phyloP scores from a whole-genome alignment of 306 rosid species.

The Fragaria ananassa region DNA sequence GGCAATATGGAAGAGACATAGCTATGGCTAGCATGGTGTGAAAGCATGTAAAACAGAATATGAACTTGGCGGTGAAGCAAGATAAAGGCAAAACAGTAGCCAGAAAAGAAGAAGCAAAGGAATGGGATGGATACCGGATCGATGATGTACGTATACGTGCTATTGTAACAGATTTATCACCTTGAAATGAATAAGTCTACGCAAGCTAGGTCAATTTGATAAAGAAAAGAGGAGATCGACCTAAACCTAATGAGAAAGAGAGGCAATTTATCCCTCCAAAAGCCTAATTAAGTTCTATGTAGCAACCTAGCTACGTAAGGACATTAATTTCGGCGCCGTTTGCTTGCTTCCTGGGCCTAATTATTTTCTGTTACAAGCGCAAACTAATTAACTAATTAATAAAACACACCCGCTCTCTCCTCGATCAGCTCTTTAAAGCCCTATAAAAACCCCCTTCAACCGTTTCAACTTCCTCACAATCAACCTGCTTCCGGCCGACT shows the following conservation, averaged over 20 bases:
- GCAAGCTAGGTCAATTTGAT: background rate
- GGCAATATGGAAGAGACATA: background rate
- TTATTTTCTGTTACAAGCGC: background rate
- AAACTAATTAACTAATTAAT: background rate
- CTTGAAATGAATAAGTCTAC: background rate
- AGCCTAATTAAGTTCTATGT: background rate
- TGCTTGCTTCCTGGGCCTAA: background rate
- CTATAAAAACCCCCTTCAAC: constrained; percentile 26
- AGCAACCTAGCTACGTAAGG: background rate
- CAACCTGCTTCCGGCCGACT: background rate
- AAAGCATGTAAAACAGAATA: background rate
- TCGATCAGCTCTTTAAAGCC: background rate
- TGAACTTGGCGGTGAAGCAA: background rate
- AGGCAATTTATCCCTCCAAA: background rate
- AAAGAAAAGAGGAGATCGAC: background rate
- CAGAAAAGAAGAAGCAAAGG: background rate
- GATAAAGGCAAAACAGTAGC: background rate
- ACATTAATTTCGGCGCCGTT: constrained; percentile 8
- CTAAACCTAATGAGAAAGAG: background rate
- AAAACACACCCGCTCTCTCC: background rate
- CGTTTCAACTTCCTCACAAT: constrained; percentile 20
- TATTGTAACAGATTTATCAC: background rate
- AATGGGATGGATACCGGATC: background rate
- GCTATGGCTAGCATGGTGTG: background rate
- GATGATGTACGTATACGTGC: background rate